These are phyloP conservation scores for Pestalotiopsis sp. DNA, from an alignment of 2,329 filamentous ascomycete species.

Conservation along the genomic window DNA sequence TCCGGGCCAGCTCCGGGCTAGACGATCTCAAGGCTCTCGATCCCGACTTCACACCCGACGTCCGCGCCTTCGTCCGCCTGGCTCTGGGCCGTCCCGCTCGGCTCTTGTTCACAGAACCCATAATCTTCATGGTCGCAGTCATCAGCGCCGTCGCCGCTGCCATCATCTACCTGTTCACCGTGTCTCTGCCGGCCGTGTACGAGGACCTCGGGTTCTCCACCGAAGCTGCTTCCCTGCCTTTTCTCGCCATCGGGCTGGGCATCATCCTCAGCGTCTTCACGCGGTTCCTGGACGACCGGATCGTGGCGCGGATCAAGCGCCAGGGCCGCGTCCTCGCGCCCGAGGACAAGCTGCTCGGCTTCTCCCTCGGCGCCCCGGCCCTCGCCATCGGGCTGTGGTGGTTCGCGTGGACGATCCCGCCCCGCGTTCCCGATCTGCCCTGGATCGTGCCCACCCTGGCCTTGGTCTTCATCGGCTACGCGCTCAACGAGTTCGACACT, in stretches of 20 bases:
- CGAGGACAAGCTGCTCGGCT: slow-evolving; percentile 51
- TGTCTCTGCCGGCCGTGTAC: slow-evolving; percentile 44
- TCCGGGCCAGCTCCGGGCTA: slow-evolving; percentile 16
- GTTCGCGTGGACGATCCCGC: slow-evolving; percentile 51
- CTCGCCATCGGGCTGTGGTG: slow-evolving; percentile 46
- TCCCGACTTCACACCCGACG: slow-evolving; percentile 39
- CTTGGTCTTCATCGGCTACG: slow-evolving; percentile 47
- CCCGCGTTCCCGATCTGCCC: slow-evolving; percentile 29
- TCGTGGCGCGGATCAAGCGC: slow-evolving; percentile 19
- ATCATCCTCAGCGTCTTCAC: slow-evolving; percentile 42
- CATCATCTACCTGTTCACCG: slow-evolving; percentile 51
- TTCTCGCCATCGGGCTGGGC: slow-evolving; percentile 42
- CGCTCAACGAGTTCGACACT: slow-evolving; percentile 37
- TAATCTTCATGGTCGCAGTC: slow-evolving; percentile 44
- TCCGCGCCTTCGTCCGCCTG: slow-evolving; percentile 38
- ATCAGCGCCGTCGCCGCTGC: slow-evolving; percentile 45
- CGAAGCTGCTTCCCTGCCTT: slow-evolving; percentile 38
- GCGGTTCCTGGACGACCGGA: slow-evolving; percentile 40
- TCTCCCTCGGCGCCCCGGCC: slow-evolving; percentile 44
- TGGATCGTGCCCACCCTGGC: slow-evolving; percentile 43
- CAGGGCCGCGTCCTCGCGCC: slow-evolving; percentile 35
- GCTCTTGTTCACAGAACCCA: slow-evolving; percentile 48
- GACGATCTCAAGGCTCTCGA: slow-evolving; percentile 31
- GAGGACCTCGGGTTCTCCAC: slow-evolving; percentile 34
- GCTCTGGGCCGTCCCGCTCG: slow-evolving; percentile 42